Conservation (phyloP, 169 alveolate genomes). For the Eimeria necatrix region DNA sequence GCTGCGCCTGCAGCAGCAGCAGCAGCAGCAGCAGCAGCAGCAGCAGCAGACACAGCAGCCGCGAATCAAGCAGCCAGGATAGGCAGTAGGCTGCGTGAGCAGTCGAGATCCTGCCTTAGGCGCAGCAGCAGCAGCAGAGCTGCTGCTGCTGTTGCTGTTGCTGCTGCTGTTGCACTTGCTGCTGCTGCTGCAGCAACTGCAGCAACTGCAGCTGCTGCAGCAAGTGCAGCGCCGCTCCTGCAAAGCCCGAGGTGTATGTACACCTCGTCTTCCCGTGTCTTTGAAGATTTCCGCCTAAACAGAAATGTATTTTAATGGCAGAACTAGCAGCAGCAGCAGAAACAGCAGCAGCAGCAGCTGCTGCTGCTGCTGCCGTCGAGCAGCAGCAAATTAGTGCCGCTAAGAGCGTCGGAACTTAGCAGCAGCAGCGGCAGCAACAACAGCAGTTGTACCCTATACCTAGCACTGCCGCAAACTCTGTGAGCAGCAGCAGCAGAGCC, state of each 20-base stretch:
- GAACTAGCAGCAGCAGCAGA: slow-evolving; percentile 13
- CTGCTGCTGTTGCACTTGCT: not conserved
- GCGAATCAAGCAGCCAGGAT: not conserved
- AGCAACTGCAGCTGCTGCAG: not conserved
- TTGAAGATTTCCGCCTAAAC: no score
- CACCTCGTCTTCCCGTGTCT: no score
- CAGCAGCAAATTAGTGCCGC: not conserved
- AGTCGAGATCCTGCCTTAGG: no score
- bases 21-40: slow-evolving; percentile 29
- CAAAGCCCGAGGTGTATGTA: not conserved
- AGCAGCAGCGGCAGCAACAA: no score
- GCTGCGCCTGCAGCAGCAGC: slow-evolving; percentile 26
- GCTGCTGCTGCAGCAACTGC: not conserved
- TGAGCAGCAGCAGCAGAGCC: no score
- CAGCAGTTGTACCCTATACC: no score
- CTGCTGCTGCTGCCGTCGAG: not conserved
- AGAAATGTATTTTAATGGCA: slow-evolving; percentile 5
- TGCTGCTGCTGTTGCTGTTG: not conserved
- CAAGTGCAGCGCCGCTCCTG: not conserved
- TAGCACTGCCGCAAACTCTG: no score
- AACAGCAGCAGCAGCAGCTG: not conserved
- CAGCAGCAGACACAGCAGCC: slow-evolving; percentile 7
- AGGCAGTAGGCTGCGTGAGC: not conserved
- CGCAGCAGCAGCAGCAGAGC: no score
- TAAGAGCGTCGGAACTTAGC: no score